Percentiles rank a stretch among this genome's conserved stretches.
These are phyloP conservation scores for Sideroxylon spinosum DNA, from an alignment of 179 eudicot genomes.

Conservation along the genomic window DNA sequence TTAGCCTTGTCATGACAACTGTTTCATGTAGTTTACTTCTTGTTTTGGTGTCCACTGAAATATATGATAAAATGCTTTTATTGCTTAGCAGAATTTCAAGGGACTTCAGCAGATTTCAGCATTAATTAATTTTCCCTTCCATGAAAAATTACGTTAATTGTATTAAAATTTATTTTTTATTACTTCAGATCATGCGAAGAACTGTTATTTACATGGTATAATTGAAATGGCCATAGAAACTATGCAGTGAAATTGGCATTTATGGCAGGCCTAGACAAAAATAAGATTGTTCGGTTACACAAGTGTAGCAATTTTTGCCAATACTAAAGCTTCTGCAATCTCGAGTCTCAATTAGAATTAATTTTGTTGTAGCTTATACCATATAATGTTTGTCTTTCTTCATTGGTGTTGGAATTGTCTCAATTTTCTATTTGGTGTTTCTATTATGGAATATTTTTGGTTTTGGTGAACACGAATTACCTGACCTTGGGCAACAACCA, in stretches of 20 bases:
- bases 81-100: not conserved
- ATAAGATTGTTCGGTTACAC: not conserved
- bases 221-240: not conserved
- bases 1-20: slow-evolving; percentile 18
- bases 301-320: too few species aligned
- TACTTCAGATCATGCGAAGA: not conserved
- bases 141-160: not conserved
- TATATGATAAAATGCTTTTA: not conserved
- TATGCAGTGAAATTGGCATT: not conserved
- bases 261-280: not conserved
- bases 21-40: not conserved
- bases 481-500: too few species aligned
- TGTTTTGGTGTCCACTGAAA: not conserved
- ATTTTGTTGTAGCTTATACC: too few species aligned
- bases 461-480: too few species aligned
- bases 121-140: not conserved
- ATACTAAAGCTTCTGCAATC: too few species aligned
- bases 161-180: not conserved
- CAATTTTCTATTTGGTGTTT: too few species aligned
- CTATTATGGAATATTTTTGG: too few species aligned
- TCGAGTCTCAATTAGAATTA: too few species aligned
- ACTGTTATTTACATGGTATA: not conserved
- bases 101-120: not conserved
- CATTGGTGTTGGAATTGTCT: too few species aligned
- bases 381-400: too few species aligned